Conservation (phyloP, 179 eudicot genomes). For the Carnegiea gigantea region DNA sequence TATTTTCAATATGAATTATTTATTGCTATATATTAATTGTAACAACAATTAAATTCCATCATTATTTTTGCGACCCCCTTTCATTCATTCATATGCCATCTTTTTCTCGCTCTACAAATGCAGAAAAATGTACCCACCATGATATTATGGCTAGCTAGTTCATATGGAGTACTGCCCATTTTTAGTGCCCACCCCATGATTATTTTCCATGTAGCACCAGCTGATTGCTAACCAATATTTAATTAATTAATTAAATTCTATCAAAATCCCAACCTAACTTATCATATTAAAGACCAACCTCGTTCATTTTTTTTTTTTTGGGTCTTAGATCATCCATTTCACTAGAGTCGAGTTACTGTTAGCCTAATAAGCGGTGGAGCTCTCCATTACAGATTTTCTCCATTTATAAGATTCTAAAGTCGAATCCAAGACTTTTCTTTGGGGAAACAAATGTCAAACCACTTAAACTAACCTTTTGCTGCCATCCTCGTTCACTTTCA, state of each 20-base stretch:
- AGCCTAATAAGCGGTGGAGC: no score
- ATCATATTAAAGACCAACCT: no score
- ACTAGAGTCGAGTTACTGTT: no score
- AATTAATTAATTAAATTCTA: background rate
- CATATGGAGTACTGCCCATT: background rate
- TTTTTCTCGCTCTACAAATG: slow-evolving; percentile 18
- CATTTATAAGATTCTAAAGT: no score
- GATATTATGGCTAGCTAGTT: slow-evolving; percentile 13
- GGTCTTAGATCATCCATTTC: no score
- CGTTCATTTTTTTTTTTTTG: no score
- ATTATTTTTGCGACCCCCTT: slow-evolving; percentile 27
- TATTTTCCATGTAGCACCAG: slow-evolving; percentile 2
- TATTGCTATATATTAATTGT: background rate
- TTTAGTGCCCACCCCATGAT: slow-evolving; percentile 3
- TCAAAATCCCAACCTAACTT: background rate
- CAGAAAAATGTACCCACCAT: slow-evolving; percentile 25
- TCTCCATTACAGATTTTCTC: no score
- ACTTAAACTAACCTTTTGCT: no score
- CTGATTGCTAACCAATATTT: background rate
- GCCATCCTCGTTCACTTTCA: no score
- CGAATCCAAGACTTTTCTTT: no score
- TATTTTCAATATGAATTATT: background rate
- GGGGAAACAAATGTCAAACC: no score
- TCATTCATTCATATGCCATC: slow-evolving; percentile 21
- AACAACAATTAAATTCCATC: slow-evolving; percentile 24